Evolutionary conservation across 495 filamentous ascomycete species (phyloP), one percentile per base, ranked within the genome.

Genomic region (Aspergillus baeticus): DNA sequence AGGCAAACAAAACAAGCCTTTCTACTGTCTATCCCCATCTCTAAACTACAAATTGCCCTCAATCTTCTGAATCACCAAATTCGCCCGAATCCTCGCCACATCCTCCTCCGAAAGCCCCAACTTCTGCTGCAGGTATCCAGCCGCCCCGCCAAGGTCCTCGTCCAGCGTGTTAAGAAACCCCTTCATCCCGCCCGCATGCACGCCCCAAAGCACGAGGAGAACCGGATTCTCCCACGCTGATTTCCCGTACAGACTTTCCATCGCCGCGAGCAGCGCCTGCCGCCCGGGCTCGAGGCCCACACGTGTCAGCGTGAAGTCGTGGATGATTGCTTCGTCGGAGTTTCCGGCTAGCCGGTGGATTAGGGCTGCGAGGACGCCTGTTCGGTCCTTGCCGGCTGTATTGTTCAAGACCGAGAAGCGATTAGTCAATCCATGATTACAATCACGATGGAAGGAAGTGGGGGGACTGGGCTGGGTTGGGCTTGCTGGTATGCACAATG

Each of bases 331-430:
- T 4, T 82, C 73, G 6, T 67, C 50, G 5, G 74, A 60, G 31
- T 71, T 71, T 10, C 77, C 79, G 10, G 81, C 78, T 0, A 88
- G 67, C 7, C 73, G 70, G n/a, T 85, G 63, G 6, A 88, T 64
- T 1, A 87, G 55, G 5, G 80, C 81, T 5, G 82, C 71, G 10
- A 87, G 63, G 1, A 87, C 80, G 3, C 85, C 85, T 0, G 85
- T 86, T n/a, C 85, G 76, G 56, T 87, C 84, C 56, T 85, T 82
- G 6, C 85, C 85, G 10, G 84, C 83, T 80, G 20, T 41, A 51
- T 20, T 21, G 13, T 31, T 63, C 26, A 33, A 31, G n/a, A n/a
- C n/a, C n/a, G n/a, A n/a, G n/a, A n/a, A n/a, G n/a, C n/a, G n/a
- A n/a, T n/a, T n/a, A n/a, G n/a, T n/a, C n/a, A n/a, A n/a, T n/a